A percentile compares a stretch with the other conserved stretches of the same genome.
These are phyloP conservation scores for Crepidotus variabilis DNA, from an alignment of 768 basidiomycete species.

Conservation along the genomic window DNA sequence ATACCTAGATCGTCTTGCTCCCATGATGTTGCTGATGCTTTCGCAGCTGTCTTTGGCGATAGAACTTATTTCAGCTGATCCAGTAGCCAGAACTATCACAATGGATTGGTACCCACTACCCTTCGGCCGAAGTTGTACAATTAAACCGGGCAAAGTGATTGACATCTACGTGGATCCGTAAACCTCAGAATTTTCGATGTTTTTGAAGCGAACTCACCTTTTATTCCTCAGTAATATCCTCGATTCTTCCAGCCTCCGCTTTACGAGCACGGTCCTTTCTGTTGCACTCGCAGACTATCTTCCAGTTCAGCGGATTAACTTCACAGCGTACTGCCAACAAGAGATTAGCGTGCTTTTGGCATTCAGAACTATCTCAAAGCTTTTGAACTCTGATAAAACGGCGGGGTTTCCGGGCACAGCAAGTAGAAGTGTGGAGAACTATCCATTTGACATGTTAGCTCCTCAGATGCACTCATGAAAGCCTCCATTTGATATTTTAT, in stretches of 20 bases:
- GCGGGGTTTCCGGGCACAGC: no score
- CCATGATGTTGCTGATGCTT: background rate
- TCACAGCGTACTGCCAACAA: background rate
- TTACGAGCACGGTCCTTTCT: background rate
- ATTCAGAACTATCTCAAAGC: conserved; percentile 10
- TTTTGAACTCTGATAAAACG: no score
- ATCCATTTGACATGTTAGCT: no score
- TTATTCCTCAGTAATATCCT: background rate
- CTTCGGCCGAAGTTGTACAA: background rate
- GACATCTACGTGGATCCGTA: conserved; percentile 7
- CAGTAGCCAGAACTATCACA: conserved; percentile 6
- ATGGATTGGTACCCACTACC: conserved; percentile 10
- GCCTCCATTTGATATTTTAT: no score
- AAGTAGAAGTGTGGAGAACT: no score
- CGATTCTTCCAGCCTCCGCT: conserved; percentile 3
- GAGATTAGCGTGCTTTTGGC: background rate
- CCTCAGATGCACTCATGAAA: no score
- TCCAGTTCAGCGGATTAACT: conserved; percentile 1
- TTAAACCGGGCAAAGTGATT: background rate
- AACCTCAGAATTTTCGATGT: background rate
- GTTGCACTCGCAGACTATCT: background rate
- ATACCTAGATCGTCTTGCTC: background rate
- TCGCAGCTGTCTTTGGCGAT: conserved; percentile 5
- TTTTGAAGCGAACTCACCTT: background rate
- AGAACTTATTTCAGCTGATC: conserved; percentile 8